Base-by-base conservation (phyloP, 2,329 filamentous ascomycete species). In the Aureobasidium sp. region DNA sequence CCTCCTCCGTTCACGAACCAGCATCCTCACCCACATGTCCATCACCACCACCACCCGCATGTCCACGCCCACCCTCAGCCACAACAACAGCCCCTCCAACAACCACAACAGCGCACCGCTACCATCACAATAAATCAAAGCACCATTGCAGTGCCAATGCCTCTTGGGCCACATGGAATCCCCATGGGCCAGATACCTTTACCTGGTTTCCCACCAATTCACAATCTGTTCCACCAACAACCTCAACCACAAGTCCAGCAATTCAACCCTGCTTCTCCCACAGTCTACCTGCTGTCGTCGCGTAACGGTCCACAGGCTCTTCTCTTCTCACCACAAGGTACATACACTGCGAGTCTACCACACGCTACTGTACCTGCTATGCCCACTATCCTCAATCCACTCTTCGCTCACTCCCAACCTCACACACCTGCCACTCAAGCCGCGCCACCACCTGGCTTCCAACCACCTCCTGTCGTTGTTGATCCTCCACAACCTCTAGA, bases 241-340 rank as follows among this genome's bases (percentile, higher is more conserved):
- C 12, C 47, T n/a, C 58, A 39, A 27, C 39, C 61, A 14, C 37
- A 58, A 7, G 17, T 54, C 17, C 61, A 70, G 47, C 67, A 62
- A 44, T 59, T 64, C 22, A 54, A 65, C 42, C 63, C 63, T 31
- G 63, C 57, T n/a, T 60, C 50, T 9, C 39, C 35, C 15, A 63
- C 62, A 62, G 33, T 64, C 40, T 80, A 78, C 63, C 67, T 80
- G 7, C 69, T 80, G 12, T 77, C 76, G 1, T 76, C 75, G 6
- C 76, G 77, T 12, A 67, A 69, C 40, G 78, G 78, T 1, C 77
- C 76, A 33, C 74, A 79, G 61, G 77, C 75, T 9, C 64, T 80
- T 12, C 65, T 80, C 1, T 71, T 76, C 47, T 74, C 77, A 6
- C 75, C 76, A 14, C 64, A 70, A 29, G 72, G 70, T 45, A 67